Percentiles rank a stretch among this genome's conserved stretches.
Conservation (phyloP, 208 protist genomes). For the Wallacemonas sp. region DNA sequence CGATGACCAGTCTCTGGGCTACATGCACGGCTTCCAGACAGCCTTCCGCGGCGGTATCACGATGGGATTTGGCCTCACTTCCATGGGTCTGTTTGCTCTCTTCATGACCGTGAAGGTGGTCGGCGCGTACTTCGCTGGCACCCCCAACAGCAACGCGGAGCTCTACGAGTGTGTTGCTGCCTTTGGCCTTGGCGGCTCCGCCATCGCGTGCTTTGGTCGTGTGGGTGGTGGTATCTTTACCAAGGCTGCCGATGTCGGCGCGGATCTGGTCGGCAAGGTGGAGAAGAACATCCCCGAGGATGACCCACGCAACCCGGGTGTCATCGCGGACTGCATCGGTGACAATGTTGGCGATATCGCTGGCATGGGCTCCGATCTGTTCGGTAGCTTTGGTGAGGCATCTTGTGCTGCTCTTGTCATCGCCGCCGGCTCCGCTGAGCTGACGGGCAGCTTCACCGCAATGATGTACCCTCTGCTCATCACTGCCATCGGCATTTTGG, state of each 20-base stretch:
- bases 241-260: conserved; percentile 95
- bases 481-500: conserved; percentile 72
- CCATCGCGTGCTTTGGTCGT: conserved; percentile 95
- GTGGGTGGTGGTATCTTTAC: conserved; percentile 96
- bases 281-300: conserved; percentile 96
- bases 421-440: conserved; percentile 58
- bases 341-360: conserved; percentile 96
- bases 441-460: conserved; percentile 60
- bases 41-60: conserved; percentile 88
- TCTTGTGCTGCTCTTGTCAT: conserved; percentile 93
- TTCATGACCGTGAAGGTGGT: conserved; percentile 74
- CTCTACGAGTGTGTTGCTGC: conserved; percentile 90
- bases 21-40: conserved; percentile 70
- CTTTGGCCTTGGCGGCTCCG: conserved; percentile 95
- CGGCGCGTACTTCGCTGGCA: conserved; percentile 56
- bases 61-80: conserved; percentile 89
- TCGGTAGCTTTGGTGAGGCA: conserved; percentile 95
- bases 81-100: conserved; percentile 76
- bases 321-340: conserved; percentile 96
- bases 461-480: conserved; percentile 92
- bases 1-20: conserved; percentile 52
- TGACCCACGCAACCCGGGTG: conserved; percentile 95
- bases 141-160: conserved; percentile 36
- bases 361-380: conserved; percentile 95
- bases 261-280: conserved; percentile 96